Percentiles rank a stretch among this genome's conserved stretches.
phyloP scores from a whole-genome alignment of 2,329 filamentous ascomycete species.

The Aspergillus ibericus region DNA sequence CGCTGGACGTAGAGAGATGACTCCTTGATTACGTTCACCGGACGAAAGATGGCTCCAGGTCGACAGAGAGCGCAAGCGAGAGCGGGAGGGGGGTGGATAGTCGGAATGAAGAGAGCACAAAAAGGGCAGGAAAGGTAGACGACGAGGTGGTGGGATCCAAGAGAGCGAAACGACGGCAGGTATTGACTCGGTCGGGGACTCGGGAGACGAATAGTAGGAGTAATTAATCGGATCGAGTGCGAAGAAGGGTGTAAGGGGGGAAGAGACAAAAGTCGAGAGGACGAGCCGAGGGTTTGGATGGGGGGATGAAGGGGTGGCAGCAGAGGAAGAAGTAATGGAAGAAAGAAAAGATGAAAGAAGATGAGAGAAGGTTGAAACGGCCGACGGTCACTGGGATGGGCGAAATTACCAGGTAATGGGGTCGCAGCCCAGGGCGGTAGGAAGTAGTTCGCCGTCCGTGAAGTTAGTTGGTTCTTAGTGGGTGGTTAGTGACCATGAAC shows the following conservation, averaged over 20 bases:
- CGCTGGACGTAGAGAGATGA: conserved; percentile 12
- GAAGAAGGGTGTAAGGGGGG: conserved; percentile 9
- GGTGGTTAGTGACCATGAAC: not conserved
- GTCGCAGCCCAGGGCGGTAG: not conserved
- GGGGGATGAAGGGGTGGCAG: conserved; percentile 10
- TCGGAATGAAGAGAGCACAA: not conserved
- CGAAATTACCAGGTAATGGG: conserved; percentile 15
- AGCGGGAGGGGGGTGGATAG: not conserved
- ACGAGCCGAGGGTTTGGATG: conserved; percentile 1
- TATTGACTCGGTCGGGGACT: conserved; percentile 10
- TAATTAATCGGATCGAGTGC: not conserved
- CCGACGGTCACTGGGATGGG: conserved; percentile 18
- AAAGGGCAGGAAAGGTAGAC: not conserved
- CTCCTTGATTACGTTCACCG: not conserved
- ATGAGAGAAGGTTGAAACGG: conserved; percentile 22
- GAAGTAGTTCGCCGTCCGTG: conserved; percentile 7
- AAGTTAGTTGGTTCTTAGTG: conserved; percentile 3
- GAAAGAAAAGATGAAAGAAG: conserved; percentile 18
- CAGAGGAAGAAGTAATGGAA: conserved; percentile 9
- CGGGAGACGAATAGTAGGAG: conserved; percentile 1
- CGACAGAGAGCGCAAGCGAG: not conserved
- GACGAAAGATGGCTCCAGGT: not conserved
- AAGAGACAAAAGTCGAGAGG: conserved; percentile 10
- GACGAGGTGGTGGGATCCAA: conserved; percentile 10
- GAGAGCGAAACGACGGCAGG: conserved; percentile 9